Evolutionary conservation across 148 eudicot genomes (phyloP).

Genomic region (Euryodendron excelsum): DNA sequence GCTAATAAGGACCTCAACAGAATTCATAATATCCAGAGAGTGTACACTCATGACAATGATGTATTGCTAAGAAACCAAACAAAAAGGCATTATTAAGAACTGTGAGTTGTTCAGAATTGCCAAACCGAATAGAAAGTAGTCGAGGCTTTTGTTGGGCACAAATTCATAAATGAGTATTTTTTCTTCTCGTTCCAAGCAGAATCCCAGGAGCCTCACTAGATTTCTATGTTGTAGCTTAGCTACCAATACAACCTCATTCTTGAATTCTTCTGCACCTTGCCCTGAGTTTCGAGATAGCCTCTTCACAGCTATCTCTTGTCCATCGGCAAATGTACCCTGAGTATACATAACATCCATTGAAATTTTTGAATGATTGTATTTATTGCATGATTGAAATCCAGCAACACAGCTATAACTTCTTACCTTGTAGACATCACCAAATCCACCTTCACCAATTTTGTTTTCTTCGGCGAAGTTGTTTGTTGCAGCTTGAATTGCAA

Average conservation of each 20-base stretch:
- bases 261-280: slow-evolving; percentile 48
- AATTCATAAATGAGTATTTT: slow-evolving; percentile 49
- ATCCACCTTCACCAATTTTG: slow-evolving; percentile 20
- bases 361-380: neutral
- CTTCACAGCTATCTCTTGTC: slow-evolving; percentile 51
- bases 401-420: too few species aligned
- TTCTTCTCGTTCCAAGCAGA: slow-evolving; percentile 41
- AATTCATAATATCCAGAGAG: too few species aligned
- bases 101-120: neutral
- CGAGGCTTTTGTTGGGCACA: slow-evolving; percentile 42
- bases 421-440: slow-evolving; percentile 21
- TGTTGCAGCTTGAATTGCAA: slow-evolving; percentile 3
- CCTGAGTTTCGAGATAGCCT: slow-evolving; percentile 36
- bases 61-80: neutral
- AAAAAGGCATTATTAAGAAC: neutral
- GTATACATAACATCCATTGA: neutral
- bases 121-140: slow-evolving; percentile 31
- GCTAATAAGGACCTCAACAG: too few species aligned
- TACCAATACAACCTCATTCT: slow-evolving; percentile 41
- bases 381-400: too few species aligned
- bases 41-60: neutral
- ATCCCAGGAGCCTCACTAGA: slow-evolving; percentile 45
- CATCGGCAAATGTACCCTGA: slow-evolving; percentile 38
- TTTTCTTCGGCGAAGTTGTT: slow-evolving; percentile 12
- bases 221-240: slow-evolving; percentile 56